phyloP scores from a whole-genome alignment of 371 early-diverging fungal genomes.

The Mortierella sp. region DNA sequence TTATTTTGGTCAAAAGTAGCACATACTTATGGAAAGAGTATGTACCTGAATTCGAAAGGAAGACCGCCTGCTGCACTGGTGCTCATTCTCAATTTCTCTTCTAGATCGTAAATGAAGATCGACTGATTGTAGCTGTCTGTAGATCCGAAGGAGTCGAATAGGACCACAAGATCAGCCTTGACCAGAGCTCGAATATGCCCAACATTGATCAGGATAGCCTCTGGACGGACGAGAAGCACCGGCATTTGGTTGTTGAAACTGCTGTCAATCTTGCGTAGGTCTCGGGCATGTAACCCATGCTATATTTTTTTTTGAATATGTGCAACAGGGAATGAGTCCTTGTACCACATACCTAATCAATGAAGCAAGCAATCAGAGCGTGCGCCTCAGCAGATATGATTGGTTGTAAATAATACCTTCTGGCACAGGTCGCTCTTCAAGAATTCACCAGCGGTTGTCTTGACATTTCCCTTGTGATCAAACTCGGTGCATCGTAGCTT shows the following conservation, averaged over 20 bases:
- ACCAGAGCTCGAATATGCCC: conserved; percentile 85
- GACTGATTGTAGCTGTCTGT: conserved; percentile 75
- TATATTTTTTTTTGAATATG: conserved; percentile 22
- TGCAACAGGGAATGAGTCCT: neutral
- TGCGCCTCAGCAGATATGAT: neutral
- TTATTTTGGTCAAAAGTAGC: neutral
- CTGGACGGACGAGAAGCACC: conserved; percentile 84
- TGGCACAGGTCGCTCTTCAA: conserved; percentile 82
- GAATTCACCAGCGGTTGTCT: conserved; percentile 82
- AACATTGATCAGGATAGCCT: conserved; percentile 85
- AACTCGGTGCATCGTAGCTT: conserved; percentile 74
- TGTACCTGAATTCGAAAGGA: conserved; percentile 80
- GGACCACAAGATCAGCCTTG: conserved; percentile 79
- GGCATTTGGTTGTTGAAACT: conserved; percentile 82
- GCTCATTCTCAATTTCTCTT: conserved; percentile 71
- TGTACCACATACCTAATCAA: neutral
- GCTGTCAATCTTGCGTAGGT: conserved; percentile 83
- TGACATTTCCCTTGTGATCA: conserved; percentile 77
- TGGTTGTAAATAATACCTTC: conserved; percentile 30
- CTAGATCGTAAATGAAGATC: conserved; percentile 83
- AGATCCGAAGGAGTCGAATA: conserved; percentile 79
- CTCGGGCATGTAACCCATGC: conserved; percentile 79
- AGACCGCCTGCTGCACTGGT: conserved; percentile 60
- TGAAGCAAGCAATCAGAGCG: neutral
- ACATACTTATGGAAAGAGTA: neutral